Percentiles rank a stretch among this genome's conserved stretches.
phyloP scores from a whole-genome alignment of 2,329 filamentous ascomycete species.

The Dothideomycetes sp. region DNA sequence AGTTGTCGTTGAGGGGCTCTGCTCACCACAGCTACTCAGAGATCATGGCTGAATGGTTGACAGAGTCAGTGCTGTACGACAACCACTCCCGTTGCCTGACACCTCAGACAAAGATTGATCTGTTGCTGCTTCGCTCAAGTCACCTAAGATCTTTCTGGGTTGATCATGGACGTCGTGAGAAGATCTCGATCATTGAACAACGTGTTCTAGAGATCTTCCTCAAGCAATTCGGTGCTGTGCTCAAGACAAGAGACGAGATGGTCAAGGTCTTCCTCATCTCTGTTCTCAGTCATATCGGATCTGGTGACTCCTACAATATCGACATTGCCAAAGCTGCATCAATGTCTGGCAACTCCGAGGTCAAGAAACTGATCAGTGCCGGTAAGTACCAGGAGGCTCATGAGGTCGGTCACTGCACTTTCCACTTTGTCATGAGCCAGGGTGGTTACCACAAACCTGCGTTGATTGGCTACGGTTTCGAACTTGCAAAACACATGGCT shows the following conservation, averaged over 20 bases:
- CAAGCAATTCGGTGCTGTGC: constrained; percentile 22
- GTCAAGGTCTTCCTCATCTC: constrained; percentile 14
- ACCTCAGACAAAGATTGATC: constrained; percentile 25
- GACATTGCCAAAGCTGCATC: constrained; percentile 34
- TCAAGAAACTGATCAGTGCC: constrained; percentile 29
- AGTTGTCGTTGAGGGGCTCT: constrained; percentile 33
- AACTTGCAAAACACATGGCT: constrained; percentile 37
- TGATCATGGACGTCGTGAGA: constrained; percentile 25
- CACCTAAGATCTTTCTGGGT: constrained; percentile 31
- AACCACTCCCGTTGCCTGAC: constrained; percentile 21
- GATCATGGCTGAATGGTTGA: constrained; percentile 36
- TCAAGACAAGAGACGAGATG: constrained; percentile 27
- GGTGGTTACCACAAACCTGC: constrained; percentile 33
- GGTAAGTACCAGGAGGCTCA: constrained; percentile 34
- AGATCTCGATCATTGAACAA: constrained; percentile 28
- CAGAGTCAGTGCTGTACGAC: constrained; percentile 35
- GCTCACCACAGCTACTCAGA: constrained; percentile 29
- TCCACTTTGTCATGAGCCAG: constrained; percentile 35
- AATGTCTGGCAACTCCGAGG: constrained; percentile 29
- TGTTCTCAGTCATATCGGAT: constrained; percentile 32
- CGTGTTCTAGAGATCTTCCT: constrained; percentile 27
- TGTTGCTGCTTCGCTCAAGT: constrained; percentile 27
- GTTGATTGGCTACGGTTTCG: constrained; percentile 37
- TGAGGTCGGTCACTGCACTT: constrained; percentile 36
- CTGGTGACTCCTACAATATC: constrained; percentile 30